These are phyloP conservation scores for Nicotiana attenuata DNA, from an alignment of 257 asterid genomes.

Conservation along the genomic window DNA sequence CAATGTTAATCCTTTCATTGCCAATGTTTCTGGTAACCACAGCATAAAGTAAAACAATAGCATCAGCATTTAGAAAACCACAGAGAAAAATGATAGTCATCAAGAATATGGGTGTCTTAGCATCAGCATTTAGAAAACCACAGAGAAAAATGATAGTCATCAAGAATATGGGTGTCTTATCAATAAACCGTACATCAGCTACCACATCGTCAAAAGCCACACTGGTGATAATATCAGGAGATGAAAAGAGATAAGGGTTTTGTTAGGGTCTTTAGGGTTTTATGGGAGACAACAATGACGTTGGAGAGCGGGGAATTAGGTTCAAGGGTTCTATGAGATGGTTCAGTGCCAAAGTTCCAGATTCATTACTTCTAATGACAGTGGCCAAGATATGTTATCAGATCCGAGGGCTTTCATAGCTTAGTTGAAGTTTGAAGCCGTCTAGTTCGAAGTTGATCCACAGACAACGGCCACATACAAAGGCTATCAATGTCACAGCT, in stretches of 20 bases:
- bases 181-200: not conserved
- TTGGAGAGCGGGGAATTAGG: not conserved
- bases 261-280: not conserved
- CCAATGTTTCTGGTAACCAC: constrained; percentile 63
- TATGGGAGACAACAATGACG: not conserved
- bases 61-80: not conserved
- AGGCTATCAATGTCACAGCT: not conserved
- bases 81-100: not conserved
- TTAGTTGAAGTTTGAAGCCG: not conserved
- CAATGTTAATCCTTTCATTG: constrained; percentile 96
- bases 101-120: not conserved
- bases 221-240: not conserved
- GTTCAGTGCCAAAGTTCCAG: constrained; percentile 1
- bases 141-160: not conserved
- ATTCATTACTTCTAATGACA: not conserved
- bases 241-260: not conserved
- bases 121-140: not conserved
- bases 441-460: not conserved
- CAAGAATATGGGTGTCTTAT: not conserved
- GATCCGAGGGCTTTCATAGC: not conserved
- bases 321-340: not conserved
- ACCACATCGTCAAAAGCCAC: not conserved
- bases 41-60: not conserved
- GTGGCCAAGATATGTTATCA: not conserved
- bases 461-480: not conserved